Base-by-base conservation (phyloP, 2,329 filamentous ascomycete species). In the Delphinella strobiligena region DNA sequence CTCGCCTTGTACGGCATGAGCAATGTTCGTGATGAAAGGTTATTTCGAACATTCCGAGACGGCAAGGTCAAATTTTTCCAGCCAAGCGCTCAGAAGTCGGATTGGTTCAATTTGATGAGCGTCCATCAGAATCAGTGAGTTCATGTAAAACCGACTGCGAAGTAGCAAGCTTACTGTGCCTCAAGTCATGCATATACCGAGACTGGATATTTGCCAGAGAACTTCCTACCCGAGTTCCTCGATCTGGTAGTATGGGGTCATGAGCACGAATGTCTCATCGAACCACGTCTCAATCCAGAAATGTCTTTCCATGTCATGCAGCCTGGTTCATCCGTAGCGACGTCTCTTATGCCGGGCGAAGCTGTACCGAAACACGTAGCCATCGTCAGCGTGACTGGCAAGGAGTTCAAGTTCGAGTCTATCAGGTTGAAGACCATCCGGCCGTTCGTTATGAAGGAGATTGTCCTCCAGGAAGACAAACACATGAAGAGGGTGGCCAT, bases 281-380 rank as follows among this genome's bases (percentile, higher is more conserved):
- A 94, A 33, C 91, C 91, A 0, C 66, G 68, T 1, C 69, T 78
- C 34, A 98, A 96, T 51, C 75, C 82, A 0, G 86, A 94, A 53
- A 94, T 81, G 35, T 82, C 81, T 1, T 98, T 98, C 51, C 78
- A 91, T 50, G 89, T 98, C 47, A 95, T 98, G 76, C 91, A 98
- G 53, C 91, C 91, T 1, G 91, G 91, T 0, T 98, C 91, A 0
- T 96, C 91, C 0, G 82, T 98, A 1, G 91, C 89, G 1, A 98
- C 91, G 1, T 96, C 91, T 0, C 67, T 98, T 0, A 79, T 91
- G 7, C 81, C 83, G 0, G 88, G 88, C 19, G 91, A 98, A 61
- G 84, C 91, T 1, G 85, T 87, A 1, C 69, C 85, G 5, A 98
- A 98, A 56, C 83, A 96, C 41, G 84, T 96, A 5, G 80, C 87